Conservation (phyloP, 805 yeast genomes). For the Wickerhamiella brachini region DNA sequence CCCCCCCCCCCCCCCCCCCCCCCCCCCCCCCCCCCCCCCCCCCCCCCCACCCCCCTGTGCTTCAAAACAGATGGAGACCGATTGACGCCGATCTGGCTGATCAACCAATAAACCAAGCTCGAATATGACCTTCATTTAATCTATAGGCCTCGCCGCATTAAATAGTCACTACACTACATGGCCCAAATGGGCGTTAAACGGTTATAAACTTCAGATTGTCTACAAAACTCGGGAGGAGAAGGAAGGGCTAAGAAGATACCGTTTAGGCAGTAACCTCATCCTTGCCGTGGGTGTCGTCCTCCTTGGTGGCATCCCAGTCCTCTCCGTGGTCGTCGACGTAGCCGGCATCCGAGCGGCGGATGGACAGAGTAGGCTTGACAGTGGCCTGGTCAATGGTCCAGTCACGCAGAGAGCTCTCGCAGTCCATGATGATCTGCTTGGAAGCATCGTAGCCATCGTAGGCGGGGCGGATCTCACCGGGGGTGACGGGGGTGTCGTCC, state of each 20-base stretch:
- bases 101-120: not conserved
- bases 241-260: not conserved
- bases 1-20: no score
- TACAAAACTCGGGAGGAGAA: not conserved
- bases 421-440: constrained; percentile 93
- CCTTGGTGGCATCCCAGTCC: constrained; percentile 27
- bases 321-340: constrained; percentile 26
- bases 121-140: not conserved
- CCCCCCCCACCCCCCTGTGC: no score
- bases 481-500: constrained; percentile 95
- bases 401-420: constrained; percentile 85
- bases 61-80: no score
- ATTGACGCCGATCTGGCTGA: no score
- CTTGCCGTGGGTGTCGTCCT: constrained; percentile 22
- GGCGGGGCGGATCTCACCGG: constrained; percentile 97
- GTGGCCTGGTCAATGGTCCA: constrained; percentile 96
- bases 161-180: constrained; percentile 2
- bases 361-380: constrained; percentile 83
- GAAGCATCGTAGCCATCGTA: constrained; percentile 98
- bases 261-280: constrained; percentile 11
- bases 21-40: no score
- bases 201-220: not conserved
- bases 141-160: constrained; percentile 1
- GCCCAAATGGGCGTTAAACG: not conserved
- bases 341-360: constrained; percentile 49